Evolutionary conservation across 495 filamentous ascomycete genomes (phyloP).

Genomic region (Thermothielavioides terrestris): DNA sequence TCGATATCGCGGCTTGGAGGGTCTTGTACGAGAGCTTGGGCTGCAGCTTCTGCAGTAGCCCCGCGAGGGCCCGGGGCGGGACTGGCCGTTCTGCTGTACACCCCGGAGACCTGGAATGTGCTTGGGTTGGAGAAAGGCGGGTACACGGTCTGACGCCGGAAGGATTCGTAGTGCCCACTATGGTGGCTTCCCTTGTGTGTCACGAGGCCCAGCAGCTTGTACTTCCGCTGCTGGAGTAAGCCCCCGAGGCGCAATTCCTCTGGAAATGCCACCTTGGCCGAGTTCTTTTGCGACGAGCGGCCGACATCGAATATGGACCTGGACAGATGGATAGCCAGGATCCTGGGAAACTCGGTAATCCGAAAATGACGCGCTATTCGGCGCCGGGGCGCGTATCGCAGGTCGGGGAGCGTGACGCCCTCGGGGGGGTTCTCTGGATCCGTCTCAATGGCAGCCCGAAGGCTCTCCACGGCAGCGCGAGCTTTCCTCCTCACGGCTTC

Average conservation of each 20-base stretch:
- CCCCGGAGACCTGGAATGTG: conserved; percentile 59
- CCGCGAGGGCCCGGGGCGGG: conserved; percentile 39
- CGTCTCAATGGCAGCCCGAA: conserved; percentile 54
- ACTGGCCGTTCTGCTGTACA: conserved; percentile 50
- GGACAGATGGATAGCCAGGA: conserved; percentile 86
- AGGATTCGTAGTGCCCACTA: conserved; percentile 95
- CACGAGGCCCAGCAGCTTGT: conserved; percentile 78
- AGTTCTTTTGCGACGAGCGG: conserved; percentile 78
- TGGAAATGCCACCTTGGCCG: conserved; percentile 85
- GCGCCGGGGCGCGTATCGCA: conserved; percentile 64
- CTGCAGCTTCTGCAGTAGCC: conserved; percentile 21
- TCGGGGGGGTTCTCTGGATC: conserved; percentile 71
- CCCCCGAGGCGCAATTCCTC: conserved; percentile 75
- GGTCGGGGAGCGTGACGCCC: conserved; percentile 66
- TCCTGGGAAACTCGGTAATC: conserved; percentile 75
- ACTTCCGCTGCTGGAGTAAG: conserved; percentile 65
- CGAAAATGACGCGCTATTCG: conserved; percentile 78
- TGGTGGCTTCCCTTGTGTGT: conserved; percentile 95
- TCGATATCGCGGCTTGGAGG: conserved; percentile 22
- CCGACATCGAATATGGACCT: conserved; percentile 75
- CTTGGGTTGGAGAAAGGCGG: conserved; percentile 75
- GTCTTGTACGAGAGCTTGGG: conserved; percentile 33
- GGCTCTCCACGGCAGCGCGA: conserved; percentile 39
- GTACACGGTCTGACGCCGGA: conserved; percentile 69
- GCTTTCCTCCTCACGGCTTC: conserved; percentile 41